phyloP scores from a whole-genome alignment of 176 grass and related monocot genomes.

The Zoysia japonica region DNA sequence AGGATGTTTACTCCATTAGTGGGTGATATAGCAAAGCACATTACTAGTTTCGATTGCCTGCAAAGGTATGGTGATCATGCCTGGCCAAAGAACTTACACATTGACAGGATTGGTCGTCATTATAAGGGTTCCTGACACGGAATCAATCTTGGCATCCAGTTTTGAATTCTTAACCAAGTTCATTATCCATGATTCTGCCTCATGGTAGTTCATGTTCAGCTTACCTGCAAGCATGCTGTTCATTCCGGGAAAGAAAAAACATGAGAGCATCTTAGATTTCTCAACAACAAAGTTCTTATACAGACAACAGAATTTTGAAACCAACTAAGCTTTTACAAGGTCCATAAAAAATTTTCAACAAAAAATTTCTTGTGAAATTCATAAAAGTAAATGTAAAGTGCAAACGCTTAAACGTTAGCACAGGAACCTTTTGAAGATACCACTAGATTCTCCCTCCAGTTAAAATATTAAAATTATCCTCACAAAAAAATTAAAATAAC shows the following conservation, averaged over 20 bases:
- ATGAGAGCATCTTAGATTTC: not conserved
- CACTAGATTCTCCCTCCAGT: not conserved
- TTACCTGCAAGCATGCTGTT: conserved; percentile 74
- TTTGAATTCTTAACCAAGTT: conserved; percentile 86
- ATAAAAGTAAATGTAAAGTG: not conserved
- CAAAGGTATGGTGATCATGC: not conserved
- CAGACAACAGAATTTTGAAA: not conserved
- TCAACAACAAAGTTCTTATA: not conserved
- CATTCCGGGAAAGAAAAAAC: conserved; percentile 24
- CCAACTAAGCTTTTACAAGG: not conserved
- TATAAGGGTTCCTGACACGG: conserved; percentile 73
- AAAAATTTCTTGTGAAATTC: not conserved
- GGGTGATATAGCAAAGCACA: not conserved
- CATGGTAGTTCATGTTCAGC: conserved; percentile 87
- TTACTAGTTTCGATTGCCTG: too few species aligned
- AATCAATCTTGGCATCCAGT: conserved; percentile 92
- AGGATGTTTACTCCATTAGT: not conserved
- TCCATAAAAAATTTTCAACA: not conserved
- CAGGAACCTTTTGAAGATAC: not conserved
- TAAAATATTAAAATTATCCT: not conserved
- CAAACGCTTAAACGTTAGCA: not conserved
- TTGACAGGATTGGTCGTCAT: conserved; percentile 70
- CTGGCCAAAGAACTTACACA: conserved; percentile 65
- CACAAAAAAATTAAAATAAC: not conserved
- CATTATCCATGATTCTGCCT: conserved; percentile 79